Evolutionary conservation across 2,329 filamentous ascomycete species (phyloP).

Genomic region (Phaeosphaeriaceae sp.): DNA sequence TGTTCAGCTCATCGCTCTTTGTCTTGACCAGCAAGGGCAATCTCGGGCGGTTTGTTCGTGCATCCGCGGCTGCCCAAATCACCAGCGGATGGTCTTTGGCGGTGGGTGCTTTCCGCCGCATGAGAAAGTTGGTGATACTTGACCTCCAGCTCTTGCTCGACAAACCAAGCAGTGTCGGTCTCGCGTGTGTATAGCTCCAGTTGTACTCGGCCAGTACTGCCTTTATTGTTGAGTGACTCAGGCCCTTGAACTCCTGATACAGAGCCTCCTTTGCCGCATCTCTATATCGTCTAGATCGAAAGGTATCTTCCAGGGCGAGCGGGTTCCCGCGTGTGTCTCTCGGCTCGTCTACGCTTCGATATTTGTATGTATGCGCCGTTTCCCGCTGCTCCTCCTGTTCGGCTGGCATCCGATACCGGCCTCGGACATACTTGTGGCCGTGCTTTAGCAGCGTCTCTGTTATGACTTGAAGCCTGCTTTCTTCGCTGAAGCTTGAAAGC

Average conservation of each 20-base stretch:
- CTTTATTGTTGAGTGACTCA: slow-evolving; percentile 76
- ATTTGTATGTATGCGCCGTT: slow-evolving; percentile 41
- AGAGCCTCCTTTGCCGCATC: slow-evolving; percentile 71
- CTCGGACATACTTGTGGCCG: slow-evolving; percentile 72
- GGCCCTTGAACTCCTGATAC: slow-evolving; percentile 76
- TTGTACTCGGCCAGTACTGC: slow-evolving; percentile 83
- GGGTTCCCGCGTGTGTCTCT: slow-evolving; percentile 42
- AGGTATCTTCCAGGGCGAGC: slow-evolving; percentile 68
- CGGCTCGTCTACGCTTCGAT: slow-evolving; percentile 36
- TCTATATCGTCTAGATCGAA: slow-evolving; percentile 72
- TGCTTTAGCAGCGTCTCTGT: slow-evolving; percentile 79
- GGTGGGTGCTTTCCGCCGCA: slow-evolving; percentile 66
- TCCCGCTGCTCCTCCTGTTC: slow-evolving; percentile 45
- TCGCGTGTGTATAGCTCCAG: slow-evolving; percentile 76
- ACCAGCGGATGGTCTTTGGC: slow-evolving; percentile 65
- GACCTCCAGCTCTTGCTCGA: slow-evolving; percentile 80
- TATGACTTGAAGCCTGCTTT: slow-evolving; percentile 78
- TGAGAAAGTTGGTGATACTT: slow-evolving; percentile 73
- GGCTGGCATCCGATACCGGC: slow-evolving; percentile 59
- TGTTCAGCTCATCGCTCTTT: slow-evolving; percentile 63
- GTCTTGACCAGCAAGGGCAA: slow-evolving; percentile 70
- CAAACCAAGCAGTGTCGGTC: slow-evolving; percentile 72
- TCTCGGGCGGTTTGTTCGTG: slow-evolving; percentile 60
- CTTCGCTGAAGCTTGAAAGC: slow-evolving; percentile 74
- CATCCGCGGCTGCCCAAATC: slow-evolving; percentile 67